Conservation (phyloP, 495 filamentous ascomycete genomes). For the Evansstolkia leycettana region DNA sequence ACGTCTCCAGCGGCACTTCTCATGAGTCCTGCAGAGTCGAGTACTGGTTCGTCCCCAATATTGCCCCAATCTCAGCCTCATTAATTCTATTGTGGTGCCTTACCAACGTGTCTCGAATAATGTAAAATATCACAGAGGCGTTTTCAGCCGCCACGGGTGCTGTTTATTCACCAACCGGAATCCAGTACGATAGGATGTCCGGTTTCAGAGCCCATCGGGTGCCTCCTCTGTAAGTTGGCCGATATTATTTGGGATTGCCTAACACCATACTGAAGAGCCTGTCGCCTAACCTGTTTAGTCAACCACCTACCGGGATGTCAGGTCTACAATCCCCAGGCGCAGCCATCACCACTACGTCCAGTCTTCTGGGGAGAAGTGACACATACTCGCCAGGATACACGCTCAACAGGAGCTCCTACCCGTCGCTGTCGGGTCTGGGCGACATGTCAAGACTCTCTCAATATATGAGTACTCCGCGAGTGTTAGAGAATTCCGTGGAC, state of each 20-base stretch:
- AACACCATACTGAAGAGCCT: too few relatives aligned
- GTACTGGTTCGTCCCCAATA: constrained; percentile 24
- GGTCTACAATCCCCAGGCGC: constrained; percentile 19
- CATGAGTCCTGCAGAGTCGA: constrained; percentile 36
- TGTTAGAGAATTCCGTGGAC: constrained; percentile 22
- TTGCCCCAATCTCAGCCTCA: constrained; percentile 5
- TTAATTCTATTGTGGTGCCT: constrained; percentile 2
- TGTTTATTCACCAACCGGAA: constrained; percentile 26
- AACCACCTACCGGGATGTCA: constrained; percentile 26
- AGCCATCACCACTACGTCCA: constrained; percentile 14
- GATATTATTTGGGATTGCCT: background rate
- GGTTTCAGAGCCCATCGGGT: constrained; percentile 27
- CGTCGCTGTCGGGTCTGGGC: constrained; percentile 21
- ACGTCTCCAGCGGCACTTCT: constrained; percentile 32
- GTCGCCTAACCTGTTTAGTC: constrained; percentile 11
- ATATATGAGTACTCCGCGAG: constrained; percentile 24
- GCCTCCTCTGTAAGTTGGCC: constrained; percentile 28
- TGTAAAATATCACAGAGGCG: constrained; percentile 19
- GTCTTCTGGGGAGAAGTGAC: constrained; percentile 24
- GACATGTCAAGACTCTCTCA: constrained; percentile 22
- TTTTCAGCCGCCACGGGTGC: constrained; percentile 27
- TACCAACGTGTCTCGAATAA: constrained; percentile 12
- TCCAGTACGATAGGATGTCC: constrained; percentile 29
- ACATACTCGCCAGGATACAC: constrained; percentile 23
- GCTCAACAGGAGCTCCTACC: constrained; percentile 19